A percentile compares a stretch with the other conserved stretches of the same genome.
These are phyloP conservation scores for Plantago rigida DNA, from an alignment of 305 asterid genomes.

Conservation along the genomic window DNA sequence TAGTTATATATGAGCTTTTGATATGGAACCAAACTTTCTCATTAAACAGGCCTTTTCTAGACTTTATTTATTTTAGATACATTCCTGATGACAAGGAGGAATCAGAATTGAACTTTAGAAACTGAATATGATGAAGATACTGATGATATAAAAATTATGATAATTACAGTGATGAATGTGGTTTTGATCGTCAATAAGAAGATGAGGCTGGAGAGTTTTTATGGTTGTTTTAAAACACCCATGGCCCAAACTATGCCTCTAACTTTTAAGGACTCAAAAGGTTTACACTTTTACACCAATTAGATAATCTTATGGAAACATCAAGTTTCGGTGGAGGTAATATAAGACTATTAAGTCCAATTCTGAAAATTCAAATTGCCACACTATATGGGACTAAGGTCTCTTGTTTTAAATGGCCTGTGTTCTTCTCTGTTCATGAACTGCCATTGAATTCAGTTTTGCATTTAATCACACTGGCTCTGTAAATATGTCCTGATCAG, in stretches of 20 bases:
- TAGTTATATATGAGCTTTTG: too few relatives aligned
- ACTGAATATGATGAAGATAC: too few relatives aligned
- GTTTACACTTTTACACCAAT: not conserved
- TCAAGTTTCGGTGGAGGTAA: not conserved
- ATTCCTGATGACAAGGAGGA: too few relatives aligned
- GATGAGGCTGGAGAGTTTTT: too few relatives aligned
- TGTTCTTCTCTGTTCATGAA: not conserved
- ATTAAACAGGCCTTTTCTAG: not conserved
- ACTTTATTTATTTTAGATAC: not conserved
- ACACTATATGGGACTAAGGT: not conserved
- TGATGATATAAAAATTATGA: too few relatives aligned
- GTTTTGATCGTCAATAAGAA: too few relatives aligned
- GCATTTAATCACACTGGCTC: constrained; percentile 6
- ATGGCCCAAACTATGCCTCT: not conserved
- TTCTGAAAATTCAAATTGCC: not conserved
- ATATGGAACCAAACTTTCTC: too few relatives aligned
- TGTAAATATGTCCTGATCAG: constrained; percentile 31
- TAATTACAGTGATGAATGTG: too few relatives aligned
- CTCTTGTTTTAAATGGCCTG: not conserved
- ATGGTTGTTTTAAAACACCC: too few relatives aligned
- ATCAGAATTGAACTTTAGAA: too few relatives aligned
- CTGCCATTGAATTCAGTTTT: not conserved
- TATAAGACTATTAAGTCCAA: not conserved
- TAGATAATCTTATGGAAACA: not conserved
- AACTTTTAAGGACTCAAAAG: not conserved